Conservation (phyloP, 345 rosid genomes). For the Rhizophora apiculata region DNA sequence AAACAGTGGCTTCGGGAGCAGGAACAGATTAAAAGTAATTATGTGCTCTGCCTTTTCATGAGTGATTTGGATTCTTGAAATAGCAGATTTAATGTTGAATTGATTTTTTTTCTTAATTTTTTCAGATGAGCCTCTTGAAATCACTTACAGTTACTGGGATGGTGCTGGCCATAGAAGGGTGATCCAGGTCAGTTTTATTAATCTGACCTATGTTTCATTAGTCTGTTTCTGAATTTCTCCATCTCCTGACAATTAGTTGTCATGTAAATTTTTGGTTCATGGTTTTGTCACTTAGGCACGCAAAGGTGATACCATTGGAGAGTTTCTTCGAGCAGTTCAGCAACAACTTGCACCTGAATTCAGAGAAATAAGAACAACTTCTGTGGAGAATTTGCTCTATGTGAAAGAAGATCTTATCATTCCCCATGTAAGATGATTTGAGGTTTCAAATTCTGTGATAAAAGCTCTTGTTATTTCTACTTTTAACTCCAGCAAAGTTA, state of each 20-base stretch:
- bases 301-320: slow-evolving; percentile 89
- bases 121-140: slow-evolving; percentile 89
- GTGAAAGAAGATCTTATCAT: slow-evolving; percentile 97
- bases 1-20: slow-evolving; percentile 87
- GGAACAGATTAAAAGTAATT: slow-evolving; percentile 81
- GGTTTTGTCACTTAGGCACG: slow-evolving; percentile 45
- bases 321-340: slow-evolving; percentile 84
- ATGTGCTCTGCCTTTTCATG: neutral
- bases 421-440: slow-evolving; percentile 73
- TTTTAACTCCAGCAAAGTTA: slow-evolving; percentile 8
- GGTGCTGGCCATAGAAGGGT: slow-evolving; percentile 96
- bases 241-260: neutral
- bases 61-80: neutral
- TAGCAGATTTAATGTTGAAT: slow-evolving; percentile 11
- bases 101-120: slow-evolving; percentile 3
- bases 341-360: slow-evolving; percentile 99
- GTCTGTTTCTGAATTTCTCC: slow-evolving; percentile 3
- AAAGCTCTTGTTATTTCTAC: neutral
- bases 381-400: slow-evolving; percentile 93
- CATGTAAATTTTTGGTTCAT: neutral
- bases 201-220: slow-evolving; percentile 6
- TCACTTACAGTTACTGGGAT: slow-evolving; percentile 99
- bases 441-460: neutral
- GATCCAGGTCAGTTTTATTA: slow-evolving; percentile 56
- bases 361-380: slow-evolving; percentile 84